A percentile compares a stretch with the other conserved stretches of the same genome.
Conservation (phyloP, 2,329 filamentous ascomycete genomes). For the Colletotrichum sp. region DNA sequence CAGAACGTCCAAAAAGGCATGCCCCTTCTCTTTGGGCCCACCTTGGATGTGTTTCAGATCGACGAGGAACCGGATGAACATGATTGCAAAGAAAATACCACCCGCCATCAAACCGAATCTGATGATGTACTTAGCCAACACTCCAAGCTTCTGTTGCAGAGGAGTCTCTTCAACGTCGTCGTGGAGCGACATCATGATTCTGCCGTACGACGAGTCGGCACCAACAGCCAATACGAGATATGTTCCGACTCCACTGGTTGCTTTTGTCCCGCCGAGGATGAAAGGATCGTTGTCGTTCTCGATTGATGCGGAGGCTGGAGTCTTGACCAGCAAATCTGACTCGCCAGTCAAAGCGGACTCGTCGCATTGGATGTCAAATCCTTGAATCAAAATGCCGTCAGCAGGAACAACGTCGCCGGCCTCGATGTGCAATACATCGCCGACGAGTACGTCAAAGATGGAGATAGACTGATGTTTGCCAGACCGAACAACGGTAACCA, state of each 20-base stretch:
- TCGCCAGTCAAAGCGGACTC: conserved; percentile 77
- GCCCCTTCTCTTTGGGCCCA: too few relatives aligned
- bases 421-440: conserved; percentile 64
- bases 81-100: not conserved
- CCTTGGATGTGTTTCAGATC: too few relatives aligned
- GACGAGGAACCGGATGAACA: too few relatives aligned
- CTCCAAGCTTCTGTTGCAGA: not conserved
- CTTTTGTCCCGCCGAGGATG: conserved; percentile 55
- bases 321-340: conserved; percentile 74
- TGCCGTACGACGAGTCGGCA: not conserved
- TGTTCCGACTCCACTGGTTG: not conserved
- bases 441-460: conserved; percentile 64
- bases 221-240: not conserved
- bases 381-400: conserved; percentile 72
- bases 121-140: not conserved
- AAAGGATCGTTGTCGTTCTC: conserved; percentile 60
- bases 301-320: conserved; percentile 48
- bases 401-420: conserved; percentile 73
- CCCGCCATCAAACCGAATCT: not conserved
- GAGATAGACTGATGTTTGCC: conserved; percentile 59
- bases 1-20: too few relatives aligned
- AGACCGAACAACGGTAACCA: conserved; percentile 61
- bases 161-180: not conserved
- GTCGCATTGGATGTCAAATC: conserved; percentile 62
- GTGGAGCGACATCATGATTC: not conserved